Evolutionary conservation across 306 rosid genomes (phyloP).

Genomic region (Trifolium pratense): DNA sequence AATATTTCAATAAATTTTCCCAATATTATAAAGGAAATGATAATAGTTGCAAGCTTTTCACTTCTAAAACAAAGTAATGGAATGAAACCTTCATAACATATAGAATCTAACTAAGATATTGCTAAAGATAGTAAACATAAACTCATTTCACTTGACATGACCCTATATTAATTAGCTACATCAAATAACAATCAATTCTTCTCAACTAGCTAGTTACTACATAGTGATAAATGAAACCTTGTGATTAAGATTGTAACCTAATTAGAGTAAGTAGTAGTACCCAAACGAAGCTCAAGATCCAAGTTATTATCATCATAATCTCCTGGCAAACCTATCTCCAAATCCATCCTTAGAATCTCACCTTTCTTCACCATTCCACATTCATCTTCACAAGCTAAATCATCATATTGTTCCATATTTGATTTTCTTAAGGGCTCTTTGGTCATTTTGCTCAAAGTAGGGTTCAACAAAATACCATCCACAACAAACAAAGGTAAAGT

Average conservation of each 20-base stretch:
- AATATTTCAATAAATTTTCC: not conserved
- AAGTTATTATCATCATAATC: slow-evolving; percentile 61
- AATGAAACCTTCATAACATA: slow-evolving; percentile 33
- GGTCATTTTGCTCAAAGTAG: slow-evolving; percentile 39
- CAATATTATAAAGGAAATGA: slow-evolving; percentile 11
- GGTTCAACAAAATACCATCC: slow-evolving; percentile 42
- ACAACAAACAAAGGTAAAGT: slow-evolving; percentile 52
- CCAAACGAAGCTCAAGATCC: slow-evolving; percentile 96
- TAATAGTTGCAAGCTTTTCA: slow-evolving; percentile 24
- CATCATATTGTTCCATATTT: slow-evolving; percentile 30
- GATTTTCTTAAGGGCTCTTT: slow-evolving; percentile 30
- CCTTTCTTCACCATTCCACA: slow-evolving; percentile 52
- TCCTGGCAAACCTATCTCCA: slow-evolving; percentile 61
- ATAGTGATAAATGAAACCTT: not conserved
- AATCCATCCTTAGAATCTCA: slow-evolving; percentile 64
- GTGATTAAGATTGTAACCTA: slow-evolving; percentile 34
- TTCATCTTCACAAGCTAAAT: slow-evolving; percentile 39
- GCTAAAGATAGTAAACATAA: not conserved
- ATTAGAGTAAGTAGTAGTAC: slow-evolving; percentile 49
- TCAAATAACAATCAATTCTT: slow-evolving; percentile 34
- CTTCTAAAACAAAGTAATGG: slow-evolving; percentile 29
- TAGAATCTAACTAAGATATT: not conserved
- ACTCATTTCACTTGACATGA: slow-evolving; percentile 12
- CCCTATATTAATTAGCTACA: slow-evolving; percentile 11
- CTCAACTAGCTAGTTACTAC: slow-evolving; percentile 9